Conservation (phyloP, 2,329 filamentous ascomycete species). For the Cladosporium sp. region DNA sequence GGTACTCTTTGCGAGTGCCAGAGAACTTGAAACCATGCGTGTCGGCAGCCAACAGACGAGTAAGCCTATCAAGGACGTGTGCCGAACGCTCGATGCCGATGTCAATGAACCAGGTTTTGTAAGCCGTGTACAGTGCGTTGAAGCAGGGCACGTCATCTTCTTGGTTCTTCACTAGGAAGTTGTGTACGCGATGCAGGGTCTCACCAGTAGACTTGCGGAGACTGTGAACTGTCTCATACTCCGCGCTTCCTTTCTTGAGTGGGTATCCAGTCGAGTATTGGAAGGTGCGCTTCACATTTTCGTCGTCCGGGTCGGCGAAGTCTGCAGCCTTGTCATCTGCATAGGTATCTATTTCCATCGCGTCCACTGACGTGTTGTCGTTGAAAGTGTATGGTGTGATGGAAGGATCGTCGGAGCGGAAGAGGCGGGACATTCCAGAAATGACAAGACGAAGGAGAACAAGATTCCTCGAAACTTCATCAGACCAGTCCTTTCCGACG, state of each 20-base stretch:
- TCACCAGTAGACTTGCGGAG: constrained; percentile 79
- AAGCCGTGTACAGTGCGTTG: constrained; percentile 87
- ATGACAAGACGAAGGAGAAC: constrained; percentile 86
- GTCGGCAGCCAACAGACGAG: constrained; percentile 81
- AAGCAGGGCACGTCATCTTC: constrained; percentile 97
- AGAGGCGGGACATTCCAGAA: constrained; percentile 85
- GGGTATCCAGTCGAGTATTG: constrained; percentile 86
- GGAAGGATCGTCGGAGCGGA: constrained; percentile 65
- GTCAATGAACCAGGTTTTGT: constrained; percentile 95
- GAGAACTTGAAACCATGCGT: constrained; percentile 92
- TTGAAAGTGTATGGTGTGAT: constrained; percentile 38
- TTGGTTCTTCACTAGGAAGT: constrained; percentile 78
- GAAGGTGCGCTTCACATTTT: constrained; percentile 82
- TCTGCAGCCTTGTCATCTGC: constrained; percentile 50
- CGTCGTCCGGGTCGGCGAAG: constrained; percentile 71
- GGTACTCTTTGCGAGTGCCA: constrained; percentile 88
- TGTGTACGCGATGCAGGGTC: constrained; percentile 79
- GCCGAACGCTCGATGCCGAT: constrained; percentile 95
- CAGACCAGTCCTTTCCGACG: constrained; percentile 98
- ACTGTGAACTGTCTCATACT: constrained; percentile 76
- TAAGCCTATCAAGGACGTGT: constrained; percentile 85
- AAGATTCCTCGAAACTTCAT: constrained; percentile 88
- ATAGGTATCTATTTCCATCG: constrained; percentile 30
- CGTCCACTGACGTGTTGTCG: constrained; percentile 58
- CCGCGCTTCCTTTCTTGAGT: constrained; percentile 62